Evolutionary conservation across 768 basidiomycete genomes (phyloP).

Genomic region (Russula brevipes): DNA sequence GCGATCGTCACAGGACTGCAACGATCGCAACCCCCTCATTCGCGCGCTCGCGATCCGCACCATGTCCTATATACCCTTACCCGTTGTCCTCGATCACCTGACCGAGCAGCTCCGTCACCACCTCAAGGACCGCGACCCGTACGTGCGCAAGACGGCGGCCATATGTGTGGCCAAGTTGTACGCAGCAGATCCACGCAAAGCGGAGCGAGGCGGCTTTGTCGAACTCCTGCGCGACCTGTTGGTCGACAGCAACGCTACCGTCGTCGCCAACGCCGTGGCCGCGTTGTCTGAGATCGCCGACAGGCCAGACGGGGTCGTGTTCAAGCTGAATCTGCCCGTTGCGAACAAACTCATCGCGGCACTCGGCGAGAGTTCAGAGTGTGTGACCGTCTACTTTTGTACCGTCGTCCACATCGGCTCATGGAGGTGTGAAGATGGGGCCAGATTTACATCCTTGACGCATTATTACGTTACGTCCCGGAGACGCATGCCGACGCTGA

Average conservation of each 20-base stretch:
- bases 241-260: conserved; percentile 91
- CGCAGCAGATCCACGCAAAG: conserved; percentile 76
- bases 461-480: conserved; percentile 90
- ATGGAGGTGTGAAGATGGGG: conserved; percentile 73
- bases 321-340: conserved; percentile 80
- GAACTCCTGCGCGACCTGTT: conserved; percentile 87
- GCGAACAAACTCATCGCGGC: conserved; percentile 89
- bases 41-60: conserved; percentile 96
- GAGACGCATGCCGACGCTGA: conserved; percentile 84
- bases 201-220: conserved; percentile 88
- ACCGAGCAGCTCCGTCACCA: conserved; percentile 89
- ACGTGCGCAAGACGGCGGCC: conserved; percentile 97
- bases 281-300: conserved; percentile 97
- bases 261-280: conserved; percentile 95
- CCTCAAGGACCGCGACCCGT: conserved; percentile 91
- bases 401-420: background rate
- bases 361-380: conserved; percentile 96
- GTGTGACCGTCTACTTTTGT: conserved; percentile 34
- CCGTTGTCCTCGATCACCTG: conserved; percentile 78
- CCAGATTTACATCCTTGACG: conserved; percentile 96
- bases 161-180: conserved; percentile 97
- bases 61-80: conserved; percentile 97
- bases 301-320: conserved; percentile 87
- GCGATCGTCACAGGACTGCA: conserved; percentile 67
- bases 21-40: conserved; percentile 93